These are phyloP conservation scores for Neonectria punicea DNA, from an alignment of 2,329 filamentous ascomycete species.

Conservation along the genomic window DNA sequence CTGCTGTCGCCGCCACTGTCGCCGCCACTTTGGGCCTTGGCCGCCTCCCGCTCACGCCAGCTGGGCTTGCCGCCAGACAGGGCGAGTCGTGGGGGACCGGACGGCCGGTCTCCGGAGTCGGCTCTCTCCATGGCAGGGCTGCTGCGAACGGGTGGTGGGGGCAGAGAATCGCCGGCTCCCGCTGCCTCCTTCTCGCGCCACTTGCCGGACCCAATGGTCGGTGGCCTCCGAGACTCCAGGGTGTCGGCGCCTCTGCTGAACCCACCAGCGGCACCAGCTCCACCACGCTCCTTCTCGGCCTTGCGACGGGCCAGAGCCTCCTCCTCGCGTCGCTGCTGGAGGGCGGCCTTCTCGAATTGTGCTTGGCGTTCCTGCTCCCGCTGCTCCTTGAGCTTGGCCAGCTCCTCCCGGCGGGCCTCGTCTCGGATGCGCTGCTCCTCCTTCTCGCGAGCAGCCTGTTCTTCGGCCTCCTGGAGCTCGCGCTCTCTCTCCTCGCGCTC, in stretches of 20 bases:
- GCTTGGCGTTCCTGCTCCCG: conserved; percentile 76
- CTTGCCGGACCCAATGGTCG: conserved; percentile 50
- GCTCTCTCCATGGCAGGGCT: conserved; percentile 54
- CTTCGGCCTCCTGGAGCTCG: conserved; percentile 83
- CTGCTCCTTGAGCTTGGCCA: conserved; percentile 74
- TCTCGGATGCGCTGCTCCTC: conserved; percentile 84
- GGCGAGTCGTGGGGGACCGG: conserved; percentile 68
- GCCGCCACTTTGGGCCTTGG: conserved; percentile 50
- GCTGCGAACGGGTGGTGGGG: conserved; percentile 36
- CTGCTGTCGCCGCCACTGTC: conserved; percentile 47
- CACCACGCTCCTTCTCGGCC: conserved; percentile 69
- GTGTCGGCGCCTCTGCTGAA: conserved; percentile 44
- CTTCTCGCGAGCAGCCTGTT: conserved; percentile 82
- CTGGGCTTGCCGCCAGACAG: conserved; percentile 70
- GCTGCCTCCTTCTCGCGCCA: conserved; percentile 56
- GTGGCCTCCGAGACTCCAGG: conserved; percentile 47
- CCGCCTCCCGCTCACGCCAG: conserved; percentile 79
- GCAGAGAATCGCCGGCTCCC: conserved; percentile 43
- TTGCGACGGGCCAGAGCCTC: conserved; percentile 83
- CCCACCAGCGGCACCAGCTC: conserved; percentile 10
- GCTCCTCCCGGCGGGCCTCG: conserved; percentile 79
- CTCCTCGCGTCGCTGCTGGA: conserved; percentile 86
- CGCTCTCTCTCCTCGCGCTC: conserved; percentile 88
- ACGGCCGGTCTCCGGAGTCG: conserved; percentile 58
- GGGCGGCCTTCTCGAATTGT: conserved; percentile 68